Evolutionary conservation across 305 asterid species (phyloP).

Genomic region (Fraxinus angustifolia): DNA sequence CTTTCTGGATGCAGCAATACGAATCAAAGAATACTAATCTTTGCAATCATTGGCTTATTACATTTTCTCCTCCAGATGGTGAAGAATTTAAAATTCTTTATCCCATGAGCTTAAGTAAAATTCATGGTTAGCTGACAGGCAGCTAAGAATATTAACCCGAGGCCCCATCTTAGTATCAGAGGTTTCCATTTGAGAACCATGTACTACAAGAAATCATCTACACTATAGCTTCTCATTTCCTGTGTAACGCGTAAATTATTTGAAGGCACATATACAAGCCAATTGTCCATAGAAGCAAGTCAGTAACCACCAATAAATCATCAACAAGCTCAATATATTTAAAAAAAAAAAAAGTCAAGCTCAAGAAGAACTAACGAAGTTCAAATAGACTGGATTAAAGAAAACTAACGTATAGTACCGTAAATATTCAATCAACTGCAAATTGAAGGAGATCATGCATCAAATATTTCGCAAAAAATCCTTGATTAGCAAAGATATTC

Average conservation of each 20-base stretch:
- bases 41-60: not conserved
- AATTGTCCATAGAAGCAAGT: not conserved
- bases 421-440: not conserved
- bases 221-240: not conserved
- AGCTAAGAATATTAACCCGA: not conserved
- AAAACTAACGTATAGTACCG: not conserved
- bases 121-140: not conserved
- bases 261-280: not conserved
- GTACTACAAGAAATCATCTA: not conserved
- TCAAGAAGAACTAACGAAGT: not conserved
- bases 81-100: not conserved
- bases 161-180: not conserved
- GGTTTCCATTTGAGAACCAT: not conserved
- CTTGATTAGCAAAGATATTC: slow-evolving; percentile 9
- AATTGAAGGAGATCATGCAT: slow-evolving; percentile 3
- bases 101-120: not conserved
- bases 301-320: not conserved
- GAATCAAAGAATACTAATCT: not conserved
- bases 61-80: not conserved
- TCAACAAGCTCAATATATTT: not conserved
- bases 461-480: slow-evolving; percentile 19
- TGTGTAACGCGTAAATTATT: not conserved
- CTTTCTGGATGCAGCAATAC: not conserved
- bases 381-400: not conserved
- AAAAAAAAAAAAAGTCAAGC: not conserved